Evolutionary conservation across 371 early-diverging fungal genomes (phyloP), one percentile per base, ranked within the genome.

Genomic region (Circinella umbellata): DNA sequence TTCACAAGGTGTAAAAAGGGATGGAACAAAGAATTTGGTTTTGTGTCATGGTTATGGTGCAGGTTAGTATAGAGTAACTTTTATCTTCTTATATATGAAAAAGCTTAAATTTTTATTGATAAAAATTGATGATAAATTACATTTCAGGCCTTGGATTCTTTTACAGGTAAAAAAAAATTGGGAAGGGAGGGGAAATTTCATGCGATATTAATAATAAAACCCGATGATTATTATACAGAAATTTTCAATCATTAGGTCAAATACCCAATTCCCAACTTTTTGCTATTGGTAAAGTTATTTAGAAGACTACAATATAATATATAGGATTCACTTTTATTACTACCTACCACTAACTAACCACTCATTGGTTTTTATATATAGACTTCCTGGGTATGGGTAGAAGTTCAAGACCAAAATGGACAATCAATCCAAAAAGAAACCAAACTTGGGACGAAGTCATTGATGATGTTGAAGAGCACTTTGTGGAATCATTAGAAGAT

Each of bases 331-430:
- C 27, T 27, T 27, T 27, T 27, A 1, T 27, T 27, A 27, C 27
- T 35, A 42, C 36, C 27, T 39, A 67, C 57, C 3, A 14, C 1
- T 1, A 14, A 3, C 15, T 8, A 59, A 34, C 14, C 49, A 69
- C 15, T 42, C 42, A 6, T 7, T 60, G 46, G 57, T 34, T 4
- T 0, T 47, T 7, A n/a, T n/a, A 13, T 27, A 57, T 66, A 78
- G 96, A 97, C 83, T 96, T 96, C 96, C 77, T 94, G 10, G 95
- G 95, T 18, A 94, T 94, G 95, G 95, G 94, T 7, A 85, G 92
- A 66, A 91, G 91, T 66, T 89, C 92, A n/a, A 76, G 95, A 13
- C 92, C 93, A 13, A 82, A 81, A 51, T 93, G 90, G 84, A 81
- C 76, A 1, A 79, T 89, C 18, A 64, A 64, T 9, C 70, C 66